Evolutionary conservation across 83 land plant species (phyloP).

Genomic region (Picea abies): DNA sequence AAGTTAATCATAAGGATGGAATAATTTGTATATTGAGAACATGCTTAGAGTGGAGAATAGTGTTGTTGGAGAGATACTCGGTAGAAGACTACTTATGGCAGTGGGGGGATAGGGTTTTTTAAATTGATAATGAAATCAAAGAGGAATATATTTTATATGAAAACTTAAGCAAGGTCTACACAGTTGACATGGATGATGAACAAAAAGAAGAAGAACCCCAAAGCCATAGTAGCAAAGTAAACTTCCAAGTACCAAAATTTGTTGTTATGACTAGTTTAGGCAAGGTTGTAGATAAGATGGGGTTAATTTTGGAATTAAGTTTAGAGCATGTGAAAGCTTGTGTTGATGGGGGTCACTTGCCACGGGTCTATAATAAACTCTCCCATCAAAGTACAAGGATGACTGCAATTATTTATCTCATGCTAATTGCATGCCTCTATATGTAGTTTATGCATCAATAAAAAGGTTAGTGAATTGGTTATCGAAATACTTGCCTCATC

Average conservation of each 20-base stretch:
- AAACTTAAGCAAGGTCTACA: conserved; percentile 61
- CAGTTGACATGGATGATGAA: conserved; percentile 74
- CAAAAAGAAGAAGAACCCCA: no score
- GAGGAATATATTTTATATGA: conserved; percentile 76
- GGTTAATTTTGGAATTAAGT: conserved; percentile 64
- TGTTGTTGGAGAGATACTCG: conserved; percentile 51
- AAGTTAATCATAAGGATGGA: conserved; percentile 8
- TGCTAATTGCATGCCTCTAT: no score
- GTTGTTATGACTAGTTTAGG: conserved; percentile 25
- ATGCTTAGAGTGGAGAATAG: conserved; percentile 74
- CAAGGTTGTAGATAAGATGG: conserved; percentile 71
- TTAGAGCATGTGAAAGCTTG: conserved; percentile 71
- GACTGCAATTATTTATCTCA: no score
- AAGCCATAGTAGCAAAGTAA: background rate
- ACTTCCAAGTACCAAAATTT: conserved; percentile 13
- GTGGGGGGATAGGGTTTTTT: conserved; percentile 67
- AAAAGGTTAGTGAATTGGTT: no score
- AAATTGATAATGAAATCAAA: conserved; percentile 83
- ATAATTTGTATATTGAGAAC: conserved; percentile 72
- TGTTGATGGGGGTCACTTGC: conserved; percentile 42
- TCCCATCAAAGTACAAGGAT: no score
- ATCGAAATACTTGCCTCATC: no score
- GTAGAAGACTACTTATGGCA: conserved; percentile 46
- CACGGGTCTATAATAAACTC: conserved; percentile 32
- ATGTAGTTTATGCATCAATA: no score